Evolutionary conservation across 768 basidiomycete species (phyloP).

Genomic region (Phlegmacium glaucopus): DNA sequence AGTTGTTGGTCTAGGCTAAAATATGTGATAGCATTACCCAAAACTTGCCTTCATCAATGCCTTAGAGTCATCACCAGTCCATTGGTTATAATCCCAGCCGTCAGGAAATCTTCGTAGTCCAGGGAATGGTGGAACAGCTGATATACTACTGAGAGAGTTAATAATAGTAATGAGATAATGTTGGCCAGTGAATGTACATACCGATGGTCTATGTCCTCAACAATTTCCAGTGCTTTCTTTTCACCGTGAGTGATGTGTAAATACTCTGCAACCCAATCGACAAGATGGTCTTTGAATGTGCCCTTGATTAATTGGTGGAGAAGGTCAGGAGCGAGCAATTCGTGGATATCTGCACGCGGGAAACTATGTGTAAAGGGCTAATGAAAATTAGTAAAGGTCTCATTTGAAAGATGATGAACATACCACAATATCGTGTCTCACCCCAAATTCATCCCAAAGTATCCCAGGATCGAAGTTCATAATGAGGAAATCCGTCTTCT

Average conservation of each 20-base stretch:
- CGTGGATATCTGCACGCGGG: conserved; percentile 31
- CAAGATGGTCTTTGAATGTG: conserved; percentile 39
- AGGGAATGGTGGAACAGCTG: conserved; percentile 17
- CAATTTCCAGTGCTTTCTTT: conserved; percentile 15
- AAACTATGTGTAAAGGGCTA: conserved; percentile 29
- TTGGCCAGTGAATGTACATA: conserved; percentile 1
- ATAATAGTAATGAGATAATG: background rate
- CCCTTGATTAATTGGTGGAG: conserved; percentile 39
- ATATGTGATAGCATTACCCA: conserved; percentile 13
- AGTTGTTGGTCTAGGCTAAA: conserved; percentile 13
- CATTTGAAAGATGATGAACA: background rate
- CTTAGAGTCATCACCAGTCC: conserved; percentile 35
- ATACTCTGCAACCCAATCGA: conserved; percentile 31
- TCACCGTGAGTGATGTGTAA: conserved; percentile 8
- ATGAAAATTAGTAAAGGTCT: background rate
- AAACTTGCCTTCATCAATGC: conserved; percentile 33
- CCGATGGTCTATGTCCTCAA: conserved; percentile 32
- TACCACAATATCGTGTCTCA: background rate
- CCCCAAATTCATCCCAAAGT: background rate
- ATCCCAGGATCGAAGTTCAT: conserved; percentile 1
- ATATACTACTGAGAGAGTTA: conserved; percentile 7
- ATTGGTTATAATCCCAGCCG: conserved; percentile 27
- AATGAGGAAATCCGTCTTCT: conserved; percentile 18
- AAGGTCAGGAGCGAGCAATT: conserved; percentile 27
- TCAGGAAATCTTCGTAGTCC: conserved; percentile 22